phyloP scores from a whole-genome alignment of 768 basidiomycete genomes.

The Leccinum subgranulosum region DNA sequence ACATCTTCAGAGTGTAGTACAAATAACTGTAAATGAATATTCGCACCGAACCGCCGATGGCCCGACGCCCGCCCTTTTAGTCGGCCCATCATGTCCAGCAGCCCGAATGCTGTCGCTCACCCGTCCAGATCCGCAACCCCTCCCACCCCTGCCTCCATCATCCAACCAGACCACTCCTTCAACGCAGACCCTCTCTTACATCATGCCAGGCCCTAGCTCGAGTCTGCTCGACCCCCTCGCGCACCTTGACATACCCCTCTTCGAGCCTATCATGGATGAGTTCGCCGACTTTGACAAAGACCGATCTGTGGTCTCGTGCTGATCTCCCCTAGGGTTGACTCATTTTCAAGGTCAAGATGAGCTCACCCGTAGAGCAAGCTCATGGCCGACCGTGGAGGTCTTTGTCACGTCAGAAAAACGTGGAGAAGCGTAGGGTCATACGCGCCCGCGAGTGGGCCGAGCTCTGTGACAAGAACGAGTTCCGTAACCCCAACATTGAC shows the following conservation, averaged over 20 bases:
- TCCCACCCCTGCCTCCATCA: too few relatives aligned
- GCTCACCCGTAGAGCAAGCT: conserved; percentile 88
- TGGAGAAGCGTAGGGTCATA: conserved; percentile 81
- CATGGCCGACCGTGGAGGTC: conserved; percentile 81
- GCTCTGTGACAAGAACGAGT: conserved; percentile 68
- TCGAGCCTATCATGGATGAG: conserved; percentile 90
- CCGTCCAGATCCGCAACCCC: conserved; percentile 50
- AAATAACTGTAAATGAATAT: not conserved
- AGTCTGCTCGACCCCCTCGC: conserved; percentile 55
- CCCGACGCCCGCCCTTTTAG: conserved; percentile 5
- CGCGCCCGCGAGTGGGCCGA: conserved; percentile 88
- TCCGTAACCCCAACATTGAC: conserved; percentile 64
- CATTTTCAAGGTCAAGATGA: conserved; percentile 82
- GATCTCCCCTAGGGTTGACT: conserved; percentile 51
- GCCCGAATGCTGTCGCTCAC: conserved; percentile 32
- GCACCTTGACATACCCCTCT: conserved; percentile 91
- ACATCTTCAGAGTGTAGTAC: not conserved
- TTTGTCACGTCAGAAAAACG: conserved; percentile 82
- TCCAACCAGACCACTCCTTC: too few relatives aligned
- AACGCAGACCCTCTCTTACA: too few relatives aligned
- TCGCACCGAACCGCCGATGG: not conserved
- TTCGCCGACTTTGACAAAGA: conserved; percentile 84
- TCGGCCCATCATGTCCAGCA: conserved; percentile 19
- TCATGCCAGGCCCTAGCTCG: too few relatives aligned
- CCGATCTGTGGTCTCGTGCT: conserved; percentile 78